These are phyloP conservation scores for Theobroma cacao DNA, from an alignment of 345 rosid species.

Conservation along the genomic window DNA sequence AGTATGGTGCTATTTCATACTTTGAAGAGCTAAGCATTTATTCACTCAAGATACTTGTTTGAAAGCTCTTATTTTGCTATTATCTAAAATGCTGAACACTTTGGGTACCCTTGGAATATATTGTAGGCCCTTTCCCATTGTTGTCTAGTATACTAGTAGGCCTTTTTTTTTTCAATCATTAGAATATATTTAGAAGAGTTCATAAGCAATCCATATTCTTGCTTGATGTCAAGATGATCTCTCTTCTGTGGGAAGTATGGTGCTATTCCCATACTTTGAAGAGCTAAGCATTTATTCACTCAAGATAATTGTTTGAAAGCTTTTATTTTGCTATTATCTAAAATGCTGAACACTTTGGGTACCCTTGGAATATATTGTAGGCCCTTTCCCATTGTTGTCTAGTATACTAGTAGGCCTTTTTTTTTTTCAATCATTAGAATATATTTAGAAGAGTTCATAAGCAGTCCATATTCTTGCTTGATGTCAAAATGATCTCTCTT, in stretches of 20 bases:
- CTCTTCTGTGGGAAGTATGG: not conserved
- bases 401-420: not conserved
- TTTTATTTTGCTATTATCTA: not conserved
- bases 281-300: not conserved
- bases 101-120: no score
- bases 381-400: not conserved
- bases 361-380: not conserved
- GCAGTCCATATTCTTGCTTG: not conserved
- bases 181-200: not conserved
- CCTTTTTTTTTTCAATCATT: not conserved
- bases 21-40: no score
- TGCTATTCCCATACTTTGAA: no score
- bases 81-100: no score
- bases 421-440: not conserved
- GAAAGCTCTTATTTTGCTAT: no score
- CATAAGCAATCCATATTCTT: not conserved
- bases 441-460: slow-evolving; percentile 1
- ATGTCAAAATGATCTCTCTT: not conserved
- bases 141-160: not conserved
- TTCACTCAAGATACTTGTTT: no score
- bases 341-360: not conserved
- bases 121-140: no score
- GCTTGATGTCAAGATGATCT: not conserved
- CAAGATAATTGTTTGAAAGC: not conserved
- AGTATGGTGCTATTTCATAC: not conserved